Percentiles rank a stretch among this genome's conserved stretches.
These are phyloP conservation scores for Striga asiatica DNA, from an alignment of 257 asterid species.

Conservation along the genomic window DNA sequence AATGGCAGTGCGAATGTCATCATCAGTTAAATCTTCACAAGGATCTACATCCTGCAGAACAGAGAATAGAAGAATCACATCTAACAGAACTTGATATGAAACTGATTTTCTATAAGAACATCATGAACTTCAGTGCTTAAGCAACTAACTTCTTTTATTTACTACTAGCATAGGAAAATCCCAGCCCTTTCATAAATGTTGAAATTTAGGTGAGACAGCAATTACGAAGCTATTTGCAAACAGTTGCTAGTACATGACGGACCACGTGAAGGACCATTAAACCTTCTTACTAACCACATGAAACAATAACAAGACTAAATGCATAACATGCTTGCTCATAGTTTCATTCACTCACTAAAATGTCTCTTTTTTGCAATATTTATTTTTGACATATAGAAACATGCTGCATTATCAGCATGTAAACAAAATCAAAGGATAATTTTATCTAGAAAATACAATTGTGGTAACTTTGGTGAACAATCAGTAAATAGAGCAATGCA, in stretches of 20 bases:
- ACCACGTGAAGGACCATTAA: background rate
- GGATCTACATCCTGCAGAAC: slow-evolving; percentile 83
- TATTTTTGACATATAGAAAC: background rate
- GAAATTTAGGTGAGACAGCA: background rate
- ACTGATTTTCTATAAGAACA: background rate
- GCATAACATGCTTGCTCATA: background rate
- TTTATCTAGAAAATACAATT: background rate
- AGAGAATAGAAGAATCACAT: slow-evolving; percentile 12
- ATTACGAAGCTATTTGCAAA: background rate
- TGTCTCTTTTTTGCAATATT: background rate
- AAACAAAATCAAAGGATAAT: background rate
- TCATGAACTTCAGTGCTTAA: background rate
- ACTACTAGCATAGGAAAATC: background rate
- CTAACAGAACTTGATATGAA: slow-evolving; percentile 7
- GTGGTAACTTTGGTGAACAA: background rate
- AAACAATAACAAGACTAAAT: background rate
- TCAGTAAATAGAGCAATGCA: slow-evolving; percentile 11
- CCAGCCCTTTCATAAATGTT: background rate
- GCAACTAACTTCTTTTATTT: background rate
- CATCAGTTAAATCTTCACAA: slow-evolving; percentile 87
- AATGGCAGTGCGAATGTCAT: slow-evolving; percentile 84
- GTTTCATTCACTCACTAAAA: background rate
- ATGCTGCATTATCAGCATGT: background rate
- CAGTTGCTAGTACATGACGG: background rate
- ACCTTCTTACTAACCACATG: background rate